These are phyloP conservation scores for Fusarium sp. DNA, from an alignment of 2,329 filamentous ascomycete genomes.

Conservation along the genomic window DNA sequence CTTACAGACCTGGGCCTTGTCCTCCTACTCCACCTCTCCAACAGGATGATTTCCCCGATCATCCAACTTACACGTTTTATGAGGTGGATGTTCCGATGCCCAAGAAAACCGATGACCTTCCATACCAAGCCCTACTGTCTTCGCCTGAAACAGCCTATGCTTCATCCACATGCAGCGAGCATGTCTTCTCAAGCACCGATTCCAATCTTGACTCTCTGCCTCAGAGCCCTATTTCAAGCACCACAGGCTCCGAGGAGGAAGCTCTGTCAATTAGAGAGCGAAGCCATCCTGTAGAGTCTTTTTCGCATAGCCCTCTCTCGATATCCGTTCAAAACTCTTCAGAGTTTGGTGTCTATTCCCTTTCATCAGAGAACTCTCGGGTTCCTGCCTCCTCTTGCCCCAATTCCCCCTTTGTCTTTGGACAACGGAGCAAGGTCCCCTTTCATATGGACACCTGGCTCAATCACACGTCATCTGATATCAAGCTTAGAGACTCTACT, in stretches of 20 bases:
- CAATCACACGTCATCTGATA: too few species aligned
- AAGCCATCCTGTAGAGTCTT: accelerated
- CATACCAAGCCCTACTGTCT: neutral
- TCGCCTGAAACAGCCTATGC: neutral
- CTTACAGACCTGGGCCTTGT: too few species aligned
- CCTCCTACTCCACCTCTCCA: neutral
- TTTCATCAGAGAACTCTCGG: accelerated
- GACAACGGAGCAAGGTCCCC: too few species aligned
- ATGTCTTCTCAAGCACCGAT: neutral
- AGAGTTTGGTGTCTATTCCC: neutral
- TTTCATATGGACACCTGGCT: too few species aligned
- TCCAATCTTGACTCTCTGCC: neutral
- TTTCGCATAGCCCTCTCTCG: accelerated
- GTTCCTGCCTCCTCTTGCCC: neutral
- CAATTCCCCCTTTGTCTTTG: too few species aligned
- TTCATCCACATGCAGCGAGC: neutral
- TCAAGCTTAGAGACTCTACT: too few species aligned
- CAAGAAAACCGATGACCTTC: accelerated
- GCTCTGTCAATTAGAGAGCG: neutral
- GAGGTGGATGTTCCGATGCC: neutral
- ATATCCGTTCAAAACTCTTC: accelerated
- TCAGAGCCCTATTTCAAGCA: neutral
- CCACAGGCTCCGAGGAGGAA: neutral
- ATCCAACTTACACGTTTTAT: neutral
- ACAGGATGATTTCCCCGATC: neutral